Conservation (phyloP, 2,329 filamentous ascomycete species). For the Akanthomyces uredinophilus region DNA sequence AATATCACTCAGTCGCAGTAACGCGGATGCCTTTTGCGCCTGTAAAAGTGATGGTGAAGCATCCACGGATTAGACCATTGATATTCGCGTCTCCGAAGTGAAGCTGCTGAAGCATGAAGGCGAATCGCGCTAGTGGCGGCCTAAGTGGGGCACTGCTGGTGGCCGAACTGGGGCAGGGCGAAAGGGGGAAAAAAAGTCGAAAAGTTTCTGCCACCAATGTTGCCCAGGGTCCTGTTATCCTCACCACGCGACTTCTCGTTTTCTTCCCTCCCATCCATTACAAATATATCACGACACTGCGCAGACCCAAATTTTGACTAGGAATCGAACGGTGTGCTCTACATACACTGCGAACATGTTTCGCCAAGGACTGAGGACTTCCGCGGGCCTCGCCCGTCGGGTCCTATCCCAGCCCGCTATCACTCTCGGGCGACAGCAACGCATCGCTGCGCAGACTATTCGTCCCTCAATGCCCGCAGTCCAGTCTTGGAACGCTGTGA, state of each 20-base stretch:
- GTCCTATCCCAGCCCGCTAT: slow-evolving; percentile 25
- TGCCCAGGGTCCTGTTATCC: background rate
- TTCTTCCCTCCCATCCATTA: background rate
- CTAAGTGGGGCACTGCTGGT: background rate
- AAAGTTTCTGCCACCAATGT: background rate
- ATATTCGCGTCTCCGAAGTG: too few species aligned
- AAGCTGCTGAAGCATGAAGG: background rate
- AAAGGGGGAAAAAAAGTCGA: slow-evolving; percentile 14
- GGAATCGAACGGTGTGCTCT: background rate
- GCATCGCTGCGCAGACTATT: slow-evolving; percentile 5
- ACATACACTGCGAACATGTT: slow-evolving; percentile 17
- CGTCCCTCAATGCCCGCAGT: slow-evolving; percentile 21
- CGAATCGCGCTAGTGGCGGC: background rate
- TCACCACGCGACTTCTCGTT: background rate
- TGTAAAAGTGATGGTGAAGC: too few species aligned
- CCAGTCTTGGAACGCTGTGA: slow-evolving; percentile 21
- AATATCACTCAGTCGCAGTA: background rate
- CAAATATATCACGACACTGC: background rate
- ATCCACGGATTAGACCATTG: too few species aligned
- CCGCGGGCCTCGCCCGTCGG: slow-evolving; percentile 32
- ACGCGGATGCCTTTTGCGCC: background rate
- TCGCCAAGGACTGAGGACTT: slow-evolving; percentile 32
- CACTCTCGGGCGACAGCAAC: slow-evolving; percentile 23
- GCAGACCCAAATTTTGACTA: background rate
- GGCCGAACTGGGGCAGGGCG: background rate